phyloP scores from a whole-genome alignment of 129 eudicot genomes.

The Apium graveolens region DNA sequence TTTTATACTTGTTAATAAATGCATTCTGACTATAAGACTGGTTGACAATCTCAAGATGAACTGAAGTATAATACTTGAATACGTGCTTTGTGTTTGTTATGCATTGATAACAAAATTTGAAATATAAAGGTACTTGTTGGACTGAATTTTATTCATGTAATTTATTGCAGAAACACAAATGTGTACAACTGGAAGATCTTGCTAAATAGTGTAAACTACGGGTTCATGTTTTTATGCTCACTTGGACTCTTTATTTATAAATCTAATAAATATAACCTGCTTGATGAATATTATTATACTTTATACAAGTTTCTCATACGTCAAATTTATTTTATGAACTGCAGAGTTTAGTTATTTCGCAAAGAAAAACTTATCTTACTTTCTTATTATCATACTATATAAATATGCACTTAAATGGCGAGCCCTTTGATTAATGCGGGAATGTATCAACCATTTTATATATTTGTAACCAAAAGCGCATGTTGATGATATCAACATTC shows the following conservation, averaged over 20 bases:
- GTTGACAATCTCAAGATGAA: background rate
- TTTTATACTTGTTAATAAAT: background rate
- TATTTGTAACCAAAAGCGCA: slow-evolving; percentile 83
- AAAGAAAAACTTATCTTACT: background rate
- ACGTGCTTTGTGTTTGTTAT: background rate
- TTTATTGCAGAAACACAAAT: slow-evolving; percentile 80
- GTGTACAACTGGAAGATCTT: slow-evolving; percentile 93
- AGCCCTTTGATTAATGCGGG: slow-evolving; percentile 32
- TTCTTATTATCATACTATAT: background rate
- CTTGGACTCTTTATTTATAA: background rate
- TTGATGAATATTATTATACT: no score
- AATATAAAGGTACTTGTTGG: background rate
- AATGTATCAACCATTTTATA: slow-evolving; percentile 90
- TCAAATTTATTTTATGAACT: no score
- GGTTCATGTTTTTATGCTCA: slow-evolving; percentile 53
- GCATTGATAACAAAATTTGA: background rate
- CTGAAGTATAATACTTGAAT: background rate
- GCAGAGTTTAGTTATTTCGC: background rate
- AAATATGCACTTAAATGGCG: background rate
- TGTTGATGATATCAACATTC: slow-evolving; percentile 46
- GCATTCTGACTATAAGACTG: background rate
- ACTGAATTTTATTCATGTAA: slow-evolving; percentile 1
- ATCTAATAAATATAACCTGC: background rate
- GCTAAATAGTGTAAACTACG: slow-evolving; percentile 93
- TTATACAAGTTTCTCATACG: no score